phyloP scores from a whole-genome alignment of 2,329 filamentous ascomycete species.

The Verticillium klebahnii region DNA sequence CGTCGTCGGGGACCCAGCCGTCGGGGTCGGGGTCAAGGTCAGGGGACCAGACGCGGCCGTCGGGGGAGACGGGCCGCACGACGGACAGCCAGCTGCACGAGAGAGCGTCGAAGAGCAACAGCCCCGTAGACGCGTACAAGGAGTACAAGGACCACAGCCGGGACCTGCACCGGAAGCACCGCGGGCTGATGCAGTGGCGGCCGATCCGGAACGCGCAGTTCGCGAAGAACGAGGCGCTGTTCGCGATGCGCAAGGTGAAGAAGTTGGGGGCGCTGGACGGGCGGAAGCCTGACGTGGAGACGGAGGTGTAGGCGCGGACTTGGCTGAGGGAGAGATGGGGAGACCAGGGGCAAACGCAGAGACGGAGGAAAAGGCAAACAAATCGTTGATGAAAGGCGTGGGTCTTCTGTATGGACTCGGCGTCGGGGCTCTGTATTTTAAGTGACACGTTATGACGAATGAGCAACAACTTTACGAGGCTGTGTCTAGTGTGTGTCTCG shows the following conservation, averaged over 20 bases:
- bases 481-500: too few species aligned
- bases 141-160: slow-evolving; percentile 65
- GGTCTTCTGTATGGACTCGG: too few species aligned
- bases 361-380: too few species aligned
- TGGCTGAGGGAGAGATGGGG: too few species aligned
- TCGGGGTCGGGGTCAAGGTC: background rate
- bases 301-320: slow-evolving; percentile 47
- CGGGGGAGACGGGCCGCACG: slow-evolving; percentile 35
- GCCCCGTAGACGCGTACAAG: slow-evolving; percentile 54
- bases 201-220: slow-evolving; percentile 83
- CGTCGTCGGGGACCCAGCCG: background rate
- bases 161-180: slow-evolving; percentile 77
- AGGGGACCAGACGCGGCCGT: slow-evolving; percentile 17
- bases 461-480: too few species aligned
- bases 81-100: slow-evolving; percentile 18
- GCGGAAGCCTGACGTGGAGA: slow-evolving; percentile 84
- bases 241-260: slow-evolving; percentile 69
- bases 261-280: slow-evolving; percentile 75
- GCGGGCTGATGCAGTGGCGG: slow-evolving; percentile 93
- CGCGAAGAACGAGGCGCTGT: slow-evolving; percentile 81
- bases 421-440: background rate
- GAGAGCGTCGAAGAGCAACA: slow-evolving; percentile 35
- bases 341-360: too few species aligned
- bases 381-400: too few species aligned
- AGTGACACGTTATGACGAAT: background rate